Evolutionary conservation across 2,329 filamentous ascomycete genomes (phyloP), one percentile per base, ranked within the genome.

Genomic region (Ophiostoma novo-ulmi): DNA sequence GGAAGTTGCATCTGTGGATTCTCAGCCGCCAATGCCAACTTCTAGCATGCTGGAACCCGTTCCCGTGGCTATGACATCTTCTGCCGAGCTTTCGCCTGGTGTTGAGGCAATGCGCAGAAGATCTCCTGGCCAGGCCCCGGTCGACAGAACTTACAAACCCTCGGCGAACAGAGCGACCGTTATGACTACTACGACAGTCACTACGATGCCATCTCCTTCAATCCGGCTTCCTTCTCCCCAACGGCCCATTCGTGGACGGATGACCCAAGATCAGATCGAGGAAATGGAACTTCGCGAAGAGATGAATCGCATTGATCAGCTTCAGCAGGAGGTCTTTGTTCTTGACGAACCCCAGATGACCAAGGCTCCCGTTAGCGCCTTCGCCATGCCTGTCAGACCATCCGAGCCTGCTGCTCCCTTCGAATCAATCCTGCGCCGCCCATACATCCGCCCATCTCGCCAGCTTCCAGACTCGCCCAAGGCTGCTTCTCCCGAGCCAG

Each of bases 71-170:
- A 78, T 77, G 14, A 82, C 81, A 4, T 83, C 82, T 13, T 83
- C 82, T 1, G 80, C 82, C 8, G 82, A 86, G 74, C 76, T 84
- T 7, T 87, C 85, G 4, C 85, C 85, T 0, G 81, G 80, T 1
- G 76, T 78, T 4, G 84, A 86, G 7, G 82, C 82, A 63, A 74
- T 87, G 38, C 81, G 85, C 13, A 81, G 83, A 73, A 80, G 86
- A 65, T 87, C 85, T 1, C 85, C 85, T 20, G 78, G 82, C 66
- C 79, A 82, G 10, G 74, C 77, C 6, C 72, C 75, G 1, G 69
- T 22, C 1, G 70, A 67, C 36, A 41, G 20, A 41, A 44, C 38
- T 17, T 31, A 48, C 65, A 31, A 14, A 48, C 22, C 38, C 65
- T 6, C 22, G 38, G 17, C 8, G 13, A 67, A 66, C 61, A 65